Base-by-base conservation (phyloP, 1,284 basidiomycete species). In the Naganishia cerealis region DNA sequence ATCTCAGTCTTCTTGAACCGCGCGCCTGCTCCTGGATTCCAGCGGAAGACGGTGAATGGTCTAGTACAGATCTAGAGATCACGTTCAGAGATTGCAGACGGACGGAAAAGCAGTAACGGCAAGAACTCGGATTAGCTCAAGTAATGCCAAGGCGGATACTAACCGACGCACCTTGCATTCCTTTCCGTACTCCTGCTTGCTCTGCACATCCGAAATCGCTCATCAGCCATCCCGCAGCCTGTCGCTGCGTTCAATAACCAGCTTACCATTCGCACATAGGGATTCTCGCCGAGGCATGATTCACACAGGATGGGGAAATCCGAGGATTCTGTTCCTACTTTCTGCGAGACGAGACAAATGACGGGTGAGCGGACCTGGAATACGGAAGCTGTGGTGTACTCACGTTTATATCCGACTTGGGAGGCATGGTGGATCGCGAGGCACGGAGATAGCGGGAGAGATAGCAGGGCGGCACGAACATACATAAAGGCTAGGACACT, bases 1-100 rank as follows among this genome's bases (percentile, higher is more conserved):
- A 99, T 89, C 71, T 98, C 95, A 5, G 96, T 99, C 74, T 93
- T 92, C 84, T 99, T 99, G 87, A 88, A 96, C 50, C 96, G 88
- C 78, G 88, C 90, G 52, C 94, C 95, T 16, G 80, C 76, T 61
- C 96, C 96, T 1, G 96, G 94, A 75, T 97, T 95, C 96, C 96
- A 99, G 56, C 94, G 89, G 81, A 99, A 99, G 73, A 98, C 91
- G 65, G 94, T 97, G 82, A 96, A 97, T 7, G 94, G 90, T 54
- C 94, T 87, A 15, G 92, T 92, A 77, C 96, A 99, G 70, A 96
- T 78, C 76, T 72, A 56, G 29, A 1, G 26, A 38, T 5, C 7
- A 26, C 18, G 21, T 15, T 13, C 16, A 50, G n/a, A 5, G 21
- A 46, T 16, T 24, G 21, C 15, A 7, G 9, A 18, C 42, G 26